Conservation (phyloP, 768 basidiomycete species). For the Pleurotus tuber-regium region DNA sequence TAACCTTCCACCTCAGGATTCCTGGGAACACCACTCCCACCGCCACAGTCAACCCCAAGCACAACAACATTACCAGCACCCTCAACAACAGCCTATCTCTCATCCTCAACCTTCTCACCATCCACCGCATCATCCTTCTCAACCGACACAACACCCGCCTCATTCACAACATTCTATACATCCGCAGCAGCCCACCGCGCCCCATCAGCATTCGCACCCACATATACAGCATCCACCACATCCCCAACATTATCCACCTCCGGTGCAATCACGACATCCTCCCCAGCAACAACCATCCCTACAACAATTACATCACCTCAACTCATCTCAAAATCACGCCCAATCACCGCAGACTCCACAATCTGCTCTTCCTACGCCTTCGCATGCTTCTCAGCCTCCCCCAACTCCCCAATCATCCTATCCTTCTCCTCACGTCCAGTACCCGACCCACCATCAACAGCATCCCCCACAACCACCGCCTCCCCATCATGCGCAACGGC, state of each 20-base stretch:
- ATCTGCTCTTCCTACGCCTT: slow-evolving; percentile 6
- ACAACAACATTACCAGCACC: slow-evolving; percentile 24
- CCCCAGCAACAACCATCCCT: slow-evolving; percentile 18
- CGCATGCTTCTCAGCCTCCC: slow-evolving; percentile 8
- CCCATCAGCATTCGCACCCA: slow-evolving; percentile 11
- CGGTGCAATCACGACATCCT: slow-evolving; percentile 18
- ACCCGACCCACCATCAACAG: background rate
- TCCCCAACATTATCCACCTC: slow-evolving; percentile 18
- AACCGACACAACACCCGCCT: slow-evolving; percentile 26
- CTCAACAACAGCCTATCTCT: slow-evolving; percentile 19
- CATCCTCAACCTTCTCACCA: slow-evolving; percentile 20
- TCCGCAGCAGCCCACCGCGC: slow-evolving; percentile 16
- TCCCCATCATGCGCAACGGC: slow-evolving; percentile 6
- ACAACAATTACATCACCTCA: slow-evolving; percentile 15
- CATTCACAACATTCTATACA: slow-evolving; percentile 21
- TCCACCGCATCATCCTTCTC: slow-evolving; percentile 21
- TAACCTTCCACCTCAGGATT: slow-evolving; percentile 37
- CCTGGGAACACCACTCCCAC: slow-evolving; percentile 30
- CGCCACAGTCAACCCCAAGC: slow-evolving; percentile 22
- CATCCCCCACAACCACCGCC: background rate
- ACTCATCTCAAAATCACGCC: slow-evolving; percentile 3
- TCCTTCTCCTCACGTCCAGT: background rate
- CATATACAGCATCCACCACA: background rate
- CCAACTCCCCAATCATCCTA: slow-evolving; percentile 11
- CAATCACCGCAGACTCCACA: slow-evolving; percentile 9